Base-by-base conservation (phyloP, 2,329 filamentous ascomycete genomes). In the Tolypocladium paradoxum region DNA sequence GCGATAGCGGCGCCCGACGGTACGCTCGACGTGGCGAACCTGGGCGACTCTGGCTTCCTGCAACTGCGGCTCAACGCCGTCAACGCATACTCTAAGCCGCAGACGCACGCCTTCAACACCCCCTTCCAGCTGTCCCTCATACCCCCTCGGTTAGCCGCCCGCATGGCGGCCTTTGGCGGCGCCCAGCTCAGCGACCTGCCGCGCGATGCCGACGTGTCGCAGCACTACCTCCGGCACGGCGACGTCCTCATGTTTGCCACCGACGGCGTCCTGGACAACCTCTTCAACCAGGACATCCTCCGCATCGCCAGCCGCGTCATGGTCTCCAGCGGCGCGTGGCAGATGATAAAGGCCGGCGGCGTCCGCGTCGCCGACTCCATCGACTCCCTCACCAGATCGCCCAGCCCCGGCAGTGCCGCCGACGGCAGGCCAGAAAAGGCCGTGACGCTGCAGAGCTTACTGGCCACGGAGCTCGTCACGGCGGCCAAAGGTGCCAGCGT, bases 31-130 rank as follows among this genome's bases (percentile, higher is more conserved):
- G 83, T 95, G 52, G 93, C 93, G 56, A 99, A 99, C 70, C 77
- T 99, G 35, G 93, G 93, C 58, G 93, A 99, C 72, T 96, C 90
- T 29, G 93, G 93, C 34, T 97, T 91, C 67, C 79, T 97, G 53
- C 86, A 95, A 56, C 76, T 97, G 55, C 84, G 90, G 16, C 80
- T 89, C 29, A 95, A 92, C 60, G 89, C 87, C 16, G 88, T 99
- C 34, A 86, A 93, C 67, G 81, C 86, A 53, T 85, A 84, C 64
- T 95, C 90, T 2, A 81, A 84, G 48, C 87, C 90, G 27, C 93
- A 99, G 70, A 96, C 90, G 0, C 93, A 99, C 68, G 90, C 86
- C 45, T 99, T 99, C 78, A 99, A 99, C 70, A 97, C 93, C 0
- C 93, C 93, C 0, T 99, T 88, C 65, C 93, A 99, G 69, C 80